phyloP scores from a whole-genome alignment of 805 yeast genomes.

The Wickerhamomyces tratensis region DNA sequence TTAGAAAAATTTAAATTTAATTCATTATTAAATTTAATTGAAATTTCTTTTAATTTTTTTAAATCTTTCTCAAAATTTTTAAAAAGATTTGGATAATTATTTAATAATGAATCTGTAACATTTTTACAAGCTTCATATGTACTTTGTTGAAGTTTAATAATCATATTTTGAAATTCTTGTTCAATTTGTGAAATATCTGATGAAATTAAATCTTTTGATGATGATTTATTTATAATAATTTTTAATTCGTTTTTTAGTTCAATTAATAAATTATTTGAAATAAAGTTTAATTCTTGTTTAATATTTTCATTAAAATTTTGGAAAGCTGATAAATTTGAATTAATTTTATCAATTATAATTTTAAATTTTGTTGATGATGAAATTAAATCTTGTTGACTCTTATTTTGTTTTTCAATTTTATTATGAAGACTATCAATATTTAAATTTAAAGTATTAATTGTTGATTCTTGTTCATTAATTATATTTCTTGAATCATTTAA shows the following conservation, averaged over 20 bases:
- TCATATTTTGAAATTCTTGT: slow-evolving; percentile 6
- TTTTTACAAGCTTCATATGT: slow-evolving; percentile 14
- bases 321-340: slow-evolving; percentile 17
- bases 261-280: slow-evolving; percentile 6
- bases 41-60: slow-evolving; percentile 2
- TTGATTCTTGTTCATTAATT: slow-evolving; percentile 12
- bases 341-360: slow-evolving; percentile 19
- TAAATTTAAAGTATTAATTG: slow-evolving; percentile 17
- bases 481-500: slow-evolving; percentile 12
- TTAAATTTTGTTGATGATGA: slow-evolving; percentile 23
- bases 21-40: slow-evolving; percentile 4
- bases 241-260: slow-evolving; percentile 1
- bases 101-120: slow-evolving; percentile 12
- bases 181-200: slow-evolving; percentile 3
- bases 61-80: slow-evolving; percentile 11
- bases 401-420: slow-evolving; percentile 20
- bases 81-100: slow-evolving; percentile 13
- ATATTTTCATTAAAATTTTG: slow-evolving; percentile 14
- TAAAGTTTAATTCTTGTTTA: slow-evolving; percentile 6
- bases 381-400: slow-evolving; percentile 22
- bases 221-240: not conserved
- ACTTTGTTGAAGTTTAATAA: slow-evolving; percentile 8
- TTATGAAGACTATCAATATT: slow-evolving; percentile 18
- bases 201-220: not conserved
- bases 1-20: slow-evolving; percentile 12